A percentile compares a stretch with the other conserved stretches of the same genome.
These are phyloP conservation scores for Neonectria magnoliae DNA, from an alignment of 2,329 filamentous ascomycete genomes.

Conservation along the genomic window DNA sequence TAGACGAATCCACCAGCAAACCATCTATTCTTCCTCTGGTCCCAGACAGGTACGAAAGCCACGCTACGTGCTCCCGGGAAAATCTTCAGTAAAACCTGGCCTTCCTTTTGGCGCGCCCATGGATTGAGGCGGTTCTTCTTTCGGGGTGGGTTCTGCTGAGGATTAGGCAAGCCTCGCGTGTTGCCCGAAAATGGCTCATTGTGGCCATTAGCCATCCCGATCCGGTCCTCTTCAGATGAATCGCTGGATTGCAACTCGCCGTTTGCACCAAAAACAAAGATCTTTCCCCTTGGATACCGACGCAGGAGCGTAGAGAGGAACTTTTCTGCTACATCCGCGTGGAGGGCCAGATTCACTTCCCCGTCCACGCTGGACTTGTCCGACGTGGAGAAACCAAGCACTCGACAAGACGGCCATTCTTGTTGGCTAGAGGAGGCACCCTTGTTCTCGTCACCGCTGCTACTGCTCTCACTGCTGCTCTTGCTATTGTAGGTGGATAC, in stretches of 20 bases:
- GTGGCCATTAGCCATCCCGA: neutral
- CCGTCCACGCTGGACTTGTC: slow-evolving; percentile 47
- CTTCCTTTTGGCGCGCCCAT: slow-evolving; percentile 27
- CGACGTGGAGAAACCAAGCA: slow-evolving; percentile 46
- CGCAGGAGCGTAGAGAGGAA: slow-evolving; percentile 54
- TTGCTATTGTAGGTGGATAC: slow-evolving; percentile 40
- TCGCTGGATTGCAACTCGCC: slow-evolving; percentile 49
- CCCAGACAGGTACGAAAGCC: slow-evolving; percentile 60
- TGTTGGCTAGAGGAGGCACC: neutral
- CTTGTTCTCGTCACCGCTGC: neutral
- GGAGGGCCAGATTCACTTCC: slow-evolving; percentile 26
- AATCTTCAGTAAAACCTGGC: slow-evolving; percentile 41
- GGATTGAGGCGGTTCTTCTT: slow-evolving; percentile 19
- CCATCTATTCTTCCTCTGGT: slow-evolving; percentile 56
- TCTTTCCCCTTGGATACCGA: slow-evolving; percentile 57
- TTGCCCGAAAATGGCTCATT: neutral
- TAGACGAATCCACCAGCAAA: slow-evolving; percentile 61
- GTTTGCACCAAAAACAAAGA: slow-evolving; percentile 56
- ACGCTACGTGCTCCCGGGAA: slow-evolving; percentile 58
- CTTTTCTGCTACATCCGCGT: slow-evolving; percentile 48
- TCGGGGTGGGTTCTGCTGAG: slow-evolving; percentile 2
- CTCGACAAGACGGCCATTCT: neutral
- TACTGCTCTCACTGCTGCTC: neutral
- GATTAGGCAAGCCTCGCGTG: neutral
- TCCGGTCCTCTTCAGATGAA: slow-evolving; percentile 43